Evolutionary conservation across 2,329 filamentous ascomycete genomes (phyloP).

Genomic region (Aspergillus sojae): DNA sequence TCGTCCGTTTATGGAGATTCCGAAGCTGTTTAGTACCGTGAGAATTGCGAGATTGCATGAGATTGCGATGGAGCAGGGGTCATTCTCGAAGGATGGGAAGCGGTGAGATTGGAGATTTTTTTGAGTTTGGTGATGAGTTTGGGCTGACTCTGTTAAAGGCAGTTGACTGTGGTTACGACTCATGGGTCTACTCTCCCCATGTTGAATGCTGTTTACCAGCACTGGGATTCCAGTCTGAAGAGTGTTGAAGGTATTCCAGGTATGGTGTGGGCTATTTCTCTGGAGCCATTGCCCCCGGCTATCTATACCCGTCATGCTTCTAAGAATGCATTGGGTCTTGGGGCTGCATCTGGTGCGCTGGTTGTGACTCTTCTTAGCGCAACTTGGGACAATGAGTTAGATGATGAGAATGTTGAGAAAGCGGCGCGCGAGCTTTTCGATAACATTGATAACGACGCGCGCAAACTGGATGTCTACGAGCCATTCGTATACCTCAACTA

Average conservation of each 20-base stretch:
- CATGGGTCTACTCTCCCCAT: background rate
- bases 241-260: background rate
- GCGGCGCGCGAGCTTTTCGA: background rate
- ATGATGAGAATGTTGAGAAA: background rate
- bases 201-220: background rate
- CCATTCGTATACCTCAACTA: constrained; percentile 7
- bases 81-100: background rate
- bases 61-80: background rate
- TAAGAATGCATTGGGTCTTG: background rate
- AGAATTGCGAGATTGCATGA: background rate
- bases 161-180: background rate
- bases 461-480: background rate
- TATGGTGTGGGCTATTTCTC: background rate
- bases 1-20: background rate
- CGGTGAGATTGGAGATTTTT: background rate
- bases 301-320: background rate
- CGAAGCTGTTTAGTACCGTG: background rate
- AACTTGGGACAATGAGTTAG: background rate
- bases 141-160: background rate
- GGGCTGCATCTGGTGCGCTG: background rate
- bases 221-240: background rate
- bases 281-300: background rate
- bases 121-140: rapidly evolving
- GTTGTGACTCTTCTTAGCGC: background rate
- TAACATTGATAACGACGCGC: background rate